Evolutionary conservation across 2,329 filamentous ascomycete species (phyloP), one percentile per base, ranked within the genome.

Genomic region (Claviceps lovelessii): DNA sequence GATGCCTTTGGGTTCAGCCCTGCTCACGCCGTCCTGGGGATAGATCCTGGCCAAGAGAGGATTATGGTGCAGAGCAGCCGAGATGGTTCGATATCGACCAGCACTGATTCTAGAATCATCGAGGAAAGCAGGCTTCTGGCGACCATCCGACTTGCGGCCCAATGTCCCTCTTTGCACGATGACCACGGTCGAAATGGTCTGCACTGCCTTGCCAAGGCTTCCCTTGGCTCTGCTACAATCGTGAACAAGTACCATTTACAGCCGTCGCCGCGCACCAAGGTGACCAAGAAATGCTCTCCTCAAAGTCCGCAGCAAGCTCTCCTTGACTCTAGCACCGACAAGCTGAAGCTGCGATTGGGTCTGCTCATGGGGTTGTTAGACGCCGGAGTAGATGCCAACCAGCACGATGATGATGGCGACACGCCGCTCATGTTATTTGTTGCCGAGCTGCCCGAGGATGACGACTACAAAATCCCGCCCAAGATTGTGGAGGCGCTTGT

Each of bases 391-490:
- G 72, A 78, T 54, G 68, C 72, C 5, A 78, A 80, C 59, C 76
- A 79, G 54, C 77, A 79, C 63, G 76, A 80, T 64, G 62, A 61
- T 4, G 58, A 66, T 19, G 79, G 79, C 42, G 72, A 74, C 61
- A 80, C 79, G 0, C 76, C 77, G 0, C 70, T 82, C 15, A 80
- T 80, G 73, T 69, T 74, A 0, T 81, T 81, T 59, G 72, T 75
- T 11, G 68, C 71, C 0, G 69, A 78, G 51, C 69, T 77, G 1
- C 70, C 73, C 1, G 74, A 75, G 58, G 74, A 78, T 28, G 74
- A 77, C 29, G 74, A 77, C 58, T 73, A 78, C 61, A 73, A 70
- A 59, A 59, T 66, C 19, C 73, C 76, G 0, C 72, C 77, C 1
- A 57, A 62, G 4, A 74, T 80, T 7, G 64, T 81, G 5, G 64